phyloP scores from a whole-genome alignment of 1,284 basidiomycete genomes.

The Xanthoconium separans region DNA sequence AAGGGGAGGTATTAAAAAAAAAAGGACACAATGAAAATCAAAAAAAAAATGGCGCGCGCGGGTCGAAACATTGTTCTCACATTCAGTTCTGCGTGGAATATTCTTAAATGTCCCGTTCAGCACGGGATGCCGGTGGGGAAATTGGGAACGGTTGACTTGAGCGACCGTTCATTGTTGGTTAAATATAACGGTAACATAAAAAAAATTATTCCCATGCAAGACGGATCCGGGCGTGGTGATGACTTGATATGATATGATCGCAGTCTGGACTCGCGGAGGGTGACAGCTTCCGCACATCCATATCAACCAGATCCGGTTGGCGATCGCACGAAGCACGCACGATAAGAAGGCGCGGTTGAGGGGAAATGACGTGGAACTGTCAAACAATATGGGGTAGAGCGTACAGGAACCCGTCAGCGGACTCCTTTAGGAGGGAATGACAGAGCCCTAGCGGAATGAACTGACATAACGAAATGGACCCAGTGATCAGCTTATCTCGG shows the following conservation, averaged over 20 bases:
- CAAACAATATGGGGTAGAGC: constrained; percentile 10
- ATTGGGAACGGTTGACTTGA: constrained; percentile 5
- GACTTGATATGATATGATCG: constrained; percentile 8
- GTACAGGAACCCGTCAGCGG: constrained; percentile 2
- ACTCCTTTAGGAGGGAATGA: constrained; percentile 1
- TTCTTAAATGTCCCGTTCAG: constrained; percentile 17
- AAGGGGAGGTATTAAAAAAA: background rate
- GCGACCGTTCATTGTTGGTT: constrained; percentile 7
- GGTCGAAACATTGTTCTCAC: constrained; percentile 17
- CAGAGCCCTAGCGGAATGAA: constrained; percentile 1
- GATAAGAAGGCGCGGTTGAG: constrained; percentile 17
- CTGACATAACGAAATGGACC: constrained; percentile 12
- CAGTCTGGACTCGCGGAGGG: constrained; percentile 13
- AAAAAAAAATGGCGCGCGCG: background rate
- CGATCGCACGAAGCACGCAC: constrained; percentile 11
- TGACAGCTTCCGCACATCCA: background rate
- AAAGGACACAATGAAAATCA: background rate
- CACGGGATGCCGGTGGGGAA: constrained; percentile 14
- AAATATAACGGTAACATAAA: constrained; percentile 12
- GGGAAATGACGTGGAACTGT: constrained; percentile 25
- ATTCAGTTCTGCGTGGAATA: constrained; percentile 15
- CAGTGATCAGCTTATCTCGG: constrained; percentile 17
- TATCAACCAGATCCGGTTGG: constrained; percentile 15
- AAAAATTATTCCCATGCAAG: constrained; percentile 2
- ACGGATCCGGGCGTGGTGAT: constrained; percentile 20